Conservation (phyloP, 192 early-diverging fungal species). For the Coemansia sp. region DNA sequence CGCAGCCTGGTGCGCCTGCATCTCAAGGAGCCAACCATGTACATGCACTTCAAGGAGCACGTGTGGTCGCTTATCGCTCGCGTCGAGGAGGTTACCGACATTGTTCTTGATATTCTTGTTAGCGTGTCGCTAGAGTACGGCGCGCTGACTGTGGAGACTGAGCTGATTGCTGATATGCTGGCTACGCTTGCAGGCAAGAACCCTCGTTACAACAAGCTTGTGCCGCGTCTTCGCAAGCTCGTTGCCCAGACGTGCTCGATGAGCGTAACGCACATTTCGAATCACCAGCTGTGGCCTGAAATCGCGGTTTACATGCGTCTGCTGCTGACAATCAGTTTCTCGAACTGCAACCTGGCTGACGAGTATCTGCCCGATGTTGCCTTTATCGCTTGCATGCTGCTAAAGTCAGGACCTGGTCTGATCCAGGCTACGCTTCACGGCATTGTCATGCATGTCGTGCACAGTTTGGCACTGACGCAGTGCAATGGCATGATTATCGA, state of each 20-base stretch:
- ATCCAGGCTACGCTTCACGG: constrained; percentile 90
- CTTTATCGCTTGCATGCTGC: constrained; percentile 79
- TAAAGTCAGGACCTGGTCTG: constrained; percentile 80
- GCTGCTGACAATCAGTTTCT: constrained; percentile 87
- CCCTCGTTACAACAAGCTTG: constrained; percentile 76
- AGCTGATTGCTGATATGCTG: constrained; percentile 84
- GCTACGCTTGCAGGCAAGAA: constrained; percentile 78
- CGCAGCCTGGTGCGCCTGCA: constrained; percentile 79
- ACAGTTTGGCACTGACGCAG: constrained; percentile 75
- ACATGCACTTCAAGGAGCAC: constrained; percentile 78
- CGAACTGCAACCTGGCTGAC: constrained; percentile 70
- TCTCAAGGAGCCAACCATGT: constrained; percentile 80
- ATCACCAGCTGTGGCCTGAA: constrained; percentile 89
- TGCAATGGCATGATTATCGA: constrained; percentile 80
- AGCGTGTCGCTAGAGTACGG: constrained; percentile 79
- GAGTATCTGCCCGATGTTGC: constrained; percentile 85
- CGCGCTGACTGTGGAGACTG: constrained; percentile 72
- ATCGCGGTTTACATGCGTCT: constrained; percentile 88
- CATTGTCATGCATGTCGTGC: constrained; percentile 90
- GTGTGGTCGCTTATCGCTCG: constrained; percentile 80
- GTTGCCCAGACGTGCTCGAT: constrained; percentile 77
- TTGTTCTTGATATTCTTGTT: constrained; percentile 79
- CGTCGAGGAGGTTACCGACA: constrained; percentile 78
- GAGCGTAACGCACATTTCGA: constrained; percentile 67
- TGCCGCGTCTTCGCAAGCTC: constrained; percentile 77